Base-by-base conservation (phyloP, 2,329 filamentous ascomycete genomes). In the Aspergillus sp. region DNA sequence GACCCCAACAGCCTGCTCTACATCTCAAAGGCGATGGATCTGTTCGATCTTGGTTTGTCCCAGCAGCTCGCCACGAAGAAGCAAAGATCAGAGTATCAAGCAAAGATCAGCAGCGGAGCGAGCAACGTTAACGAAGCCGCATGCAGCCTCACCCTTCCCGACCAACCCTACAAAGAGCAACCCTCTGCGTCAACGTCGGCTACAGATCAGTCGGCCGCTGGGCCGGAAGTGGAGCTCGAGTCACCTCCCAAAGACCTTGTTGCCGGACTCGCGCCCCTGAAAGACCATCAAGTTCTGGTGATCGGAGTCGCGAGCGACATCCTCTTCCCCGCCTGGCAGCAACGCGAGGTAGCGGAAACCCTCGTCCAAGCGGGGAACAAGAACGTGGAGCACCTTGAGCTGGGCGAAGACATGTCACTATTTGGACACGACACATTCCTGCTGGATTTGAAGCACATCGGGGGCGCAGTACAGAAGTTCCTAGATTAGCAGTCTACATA, bases 391-490 rank as follows among this genome's bases (percentile, higher is more conserved):
- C 92, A 99, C 74, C 84, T 95, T 13, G 95, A 99, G 78, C 79
- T 99, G 50, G 95, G 93, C 34, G 91, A 98, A 77, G 92, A 98
- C 77, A 86, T 95, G 75, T 96, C 92, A 68, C 77, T 96, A 67
- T 99, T 99, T 72, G 95, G 95, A 0, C 95, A 99, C 70, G 95
- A 99, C 72, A 98, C 93, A 0, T 99, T 99, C 73, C 75, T 99
- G 69, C 78, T 99, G 44, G 95, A 99, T 75, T 77, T 98, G 57
- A 87, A 96, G 77, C 89, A 96, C 66, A 91, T 99, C 50, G 95
- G 95, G 4, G 92, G 91, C 0, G 90, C 87, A 50, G 79, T 99
- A 47, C 87, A 86, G 67, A 83, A 83, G 66, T 99, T 99, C 73
- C 74, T 99, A 65, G 83, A 82, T 1, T 93, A 59, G 33, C 17